These are phyloP conservation scores for Byssochlamys sp. DNA, from an alignment of 2,329 filamentous ascomycete genomes.

Conservation along the genomic window DNA sequence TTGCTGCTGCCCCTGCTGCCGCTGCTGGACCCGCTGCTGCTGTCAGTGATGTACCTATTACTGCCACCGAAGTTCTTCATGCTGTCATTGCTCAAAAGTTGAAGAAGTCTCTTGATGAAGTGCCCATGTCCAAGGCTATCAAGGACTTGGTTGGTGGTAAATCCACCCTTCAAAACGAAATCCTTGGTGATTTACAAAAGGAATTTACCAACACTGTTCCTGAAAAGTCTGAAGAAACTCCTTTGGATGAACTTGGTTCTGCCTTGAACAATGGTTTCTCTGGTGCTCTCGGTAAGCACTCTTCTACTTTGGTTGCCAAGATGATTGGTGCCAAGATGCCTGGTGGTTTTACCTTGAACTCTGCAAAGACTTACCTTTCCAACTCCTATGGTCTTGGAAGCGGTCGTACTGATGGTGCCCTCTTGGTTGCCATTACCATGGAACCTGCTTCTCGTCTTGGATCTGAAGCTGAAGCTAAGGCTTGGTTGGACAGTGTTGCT, in stretches of 20 bases:
- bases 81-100: constrained; percentile 93
- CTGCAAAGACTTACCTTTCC: constrained; percentile 89
- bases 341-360: constrained; percentile 96
- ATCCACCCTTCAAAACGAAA: constrained; percentile 97
- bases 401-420: constrained; percentile 81
- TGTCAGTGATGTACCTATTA: constrained; percentile 76
- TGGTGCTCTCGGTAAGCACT: constrained; percentile 94
- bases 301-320: constrained; percentile 81
- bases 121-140: constrained; percentile 90
- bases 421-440: constrained; percentile 82
- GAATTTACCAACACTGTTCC: constrained; percentile 96
- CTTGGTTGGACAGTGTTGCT: constrained; percentile 75
- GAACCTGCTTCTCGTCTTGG: constrained; percentile 82
- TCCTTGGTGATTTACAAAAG: constrained; percentile 91
- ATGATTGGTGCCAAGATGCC: constrained; percentile 99
- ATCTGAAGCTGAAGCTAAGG: constrained; percentile 82
- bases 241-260: constrained; percentile 86
- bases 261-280: constrained; percentile 98
- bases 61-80: constrained; percentile 80
- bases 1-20: constrained; percentile 46
- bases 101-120: constrained; percentile 82
- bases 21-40: constrained; percentile 77
- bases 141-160: constrained; percentile 97
- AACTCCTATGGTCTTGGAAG: constrained; percentile 79
- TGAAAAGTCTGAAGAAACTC: constrained; percentile 97